Evolutionary conservation across 495 filamentous ascomycete genomes (phyloP).

Genomic region (Hypoxylon lienhwacheense): DNA sequence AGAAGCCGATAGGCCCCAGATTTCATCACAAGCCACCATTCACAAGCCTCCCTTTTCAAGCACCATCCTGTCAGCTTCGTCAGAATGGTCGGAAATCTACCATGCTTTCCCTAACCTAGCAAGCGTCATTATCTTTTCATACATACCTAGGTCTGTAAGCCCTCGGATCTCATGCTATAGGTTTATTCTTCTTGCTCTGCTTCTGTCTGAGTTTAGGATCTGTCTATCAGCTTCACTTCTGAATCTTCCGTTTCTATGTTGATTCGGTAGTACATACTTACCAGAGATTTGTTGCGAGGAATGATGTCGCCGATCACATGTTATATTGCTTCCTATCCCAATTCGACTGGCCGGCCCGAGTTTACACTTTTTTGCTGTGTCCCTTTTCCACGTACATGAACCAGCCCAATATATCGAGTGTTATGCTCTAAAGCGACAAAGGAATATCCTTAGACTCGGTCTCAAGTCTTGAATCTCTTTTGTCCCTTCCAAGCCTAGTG

Average conservation of each 20-base stretch:
- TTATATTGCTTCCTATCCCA: slow-evolving; percentile 5
- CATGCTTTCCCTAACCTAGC: slow-evolving; percentile 15
- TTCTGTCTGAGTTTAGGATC: slow-evolving; percentile 13
- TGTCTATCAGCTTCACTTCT: slow-evolving; percentile 13
- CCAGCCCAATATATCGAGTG: not conserved
- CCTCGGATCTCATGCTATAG: slow-evolving; percentile 25
- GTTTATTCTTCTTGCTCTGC: slow-evolving; percentile 15
- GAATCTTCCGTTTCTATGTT: slow-evolving; percentile 20
- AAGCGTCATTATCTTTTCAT: slow-evolving; percentile 8
- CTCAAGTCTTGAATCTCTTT: not conserved
- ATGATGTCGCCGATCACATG: slow-evolving; percentile 26
- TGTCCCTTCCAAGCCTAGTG: slow-evolving; percentile 26
- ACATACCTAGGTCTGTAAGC: not conserved
- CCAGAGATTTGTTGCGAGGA: not conserved
- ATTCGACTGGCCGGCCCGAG: not conserved
- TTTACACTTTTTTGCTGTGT: not conserved
- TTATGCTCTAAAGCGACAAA: slow-evolving; percentile 8
- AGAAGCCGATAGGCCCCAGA: slow-evolving; percentile 27
- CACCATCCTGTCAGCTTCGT: slow-evolving; percentile 24
- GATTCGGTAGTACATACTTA: not conserved
- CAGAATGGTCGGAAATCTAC: slow-evolving; percentile 22
- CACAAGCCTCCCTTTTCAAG: slow-evolving; percentile 24
- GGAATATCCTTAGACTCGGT: not conserved
- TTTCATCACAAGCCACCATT: slow-evolving; percentile 29
- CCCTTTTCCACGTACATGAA: not conserved